Evolutionary conservation across 371 early-diverging fungal genomes (phyloP), one percentile per base, ranked within the genome.

Genomic region (Mortierella sp.): DNA sequence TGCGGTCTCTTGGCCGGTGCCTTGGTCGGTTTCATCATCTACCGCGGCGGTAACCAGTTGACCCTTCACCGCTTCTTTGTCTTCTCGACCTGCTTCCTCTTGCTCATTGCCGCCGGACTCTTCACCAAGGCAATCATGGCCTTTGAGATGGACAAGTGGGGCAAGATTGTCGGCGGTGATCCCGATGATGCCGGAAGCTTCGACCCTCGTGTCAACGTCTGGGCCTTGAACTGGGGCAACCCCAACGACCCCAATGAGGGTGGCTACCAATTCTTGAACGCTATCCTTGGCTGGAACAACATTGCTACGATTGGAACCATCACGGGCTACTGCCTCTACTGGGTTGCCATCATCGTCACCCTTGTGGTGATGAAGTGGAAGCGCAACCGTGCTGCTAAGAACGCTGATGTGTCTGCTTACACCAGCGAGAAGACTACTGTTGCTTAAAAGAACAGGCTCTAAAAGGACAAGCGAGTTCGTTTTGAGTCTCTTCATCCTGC

Each of bases 31-130:
- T 87, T 77, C 62, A 30, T 91, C 43, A 88, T 95, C 57, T 94
- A 92, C 81, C 85, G 85, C 63, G 88, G 88, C 67, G 93, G 93
- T 15, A 85, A 81, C 66, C 80, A 85, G n/a, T 57, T 94, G 61
- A 83, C 87, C 15, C 83, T 94, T 28, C 90, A 90, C 64, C 88
- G 87, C 82, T 95, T 95, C 84, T 95, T 95, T 63, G 84, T 90
- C 57, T 67, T 81, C 26, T 90, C 92, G 7, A 91, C 94, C 7
- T 84, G 87, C 57, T 68, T 94, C 59, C 82, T 96, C 15, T 89
- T 93, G 55, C 80, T 95, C 37, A 89, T 96, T 45, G 90, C 93
- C 51, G 92, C 92, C 51, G 96, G 95, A 57, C 87, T 91, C 62
- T 80, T 93, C 50, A 83, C 88, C 21, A 84, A 79, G 52, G 82